These are phyloP conservation scores for Diplocarpon rosae DNA, from an alignment of 2,329 filamentous ascomycete species.

Conservation along the genomic window DNA sequence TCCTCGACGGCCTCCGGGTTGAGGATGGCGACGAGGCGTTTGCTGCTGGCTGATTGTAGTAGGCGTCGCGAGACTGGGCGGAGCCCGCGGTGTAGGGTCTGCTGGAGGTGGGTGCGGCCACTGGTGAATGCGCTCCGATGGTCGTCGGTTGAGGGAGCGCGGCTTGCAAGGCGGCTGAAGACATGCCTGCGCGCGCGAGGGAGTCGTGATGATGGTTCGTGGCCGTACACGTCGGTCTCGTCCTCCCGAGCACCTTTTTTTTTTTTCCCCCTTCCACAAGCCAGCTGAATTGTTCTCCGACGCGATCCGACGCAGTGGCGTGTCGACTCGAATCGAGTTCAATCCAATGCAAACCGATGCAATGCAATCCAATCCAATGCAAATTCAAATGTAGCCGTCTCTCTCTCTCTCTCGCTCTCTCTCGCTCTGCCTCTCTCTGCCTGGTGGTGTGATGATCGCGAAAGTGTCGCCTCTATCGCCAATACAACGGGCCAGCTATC, in stretches of 20 bases:
- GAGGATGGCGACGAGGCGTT: constrained; percentile 40
- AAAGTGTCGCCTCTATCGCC: constrained; percentile 28
- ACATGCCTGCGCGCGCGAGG: constrained; percentile 39
- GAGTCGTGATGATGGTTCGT: no score
- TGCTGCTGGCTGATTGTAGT: constrained; percentile 32
- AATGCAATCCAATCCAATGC: no score
- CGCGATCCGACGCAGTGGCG: no score
- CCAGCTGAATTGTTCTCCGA: no score
- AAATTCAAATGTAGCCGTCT: no score
- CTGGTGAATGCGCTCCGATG: constrained; percentile 36
- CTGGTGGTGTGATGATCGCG: constrained; percentile 22
- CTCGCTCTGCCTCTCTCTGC: no score
- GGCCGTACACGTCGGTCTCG: no score
- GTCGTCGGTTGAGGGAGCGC: constrained; percentile 42
- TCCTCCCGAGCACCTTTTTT: no score
- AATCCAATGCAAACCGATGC: no score
- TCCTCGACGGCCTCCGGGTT: constrained; percentile 39
- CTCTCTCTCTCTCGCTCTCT: no score
- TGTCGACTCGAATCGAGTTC: no score
- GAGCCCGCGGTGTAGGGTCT: constrained; percentile 43
- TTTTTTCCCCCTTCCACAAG: no score
- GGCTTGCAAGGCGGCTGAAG: constrained; percentile 52
- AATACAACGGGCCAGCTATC: constrained; percentile 33
- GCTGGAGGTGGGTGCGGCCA: constrained; percentile 35
- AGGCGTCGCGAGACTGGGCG: constrained; percentile 43